Evolutionary conservation across 1,284 basidiomycete species (phyloP), one percentile per base, ranked within the genome.

Genomic region (Gomphus sp.): DNA sequence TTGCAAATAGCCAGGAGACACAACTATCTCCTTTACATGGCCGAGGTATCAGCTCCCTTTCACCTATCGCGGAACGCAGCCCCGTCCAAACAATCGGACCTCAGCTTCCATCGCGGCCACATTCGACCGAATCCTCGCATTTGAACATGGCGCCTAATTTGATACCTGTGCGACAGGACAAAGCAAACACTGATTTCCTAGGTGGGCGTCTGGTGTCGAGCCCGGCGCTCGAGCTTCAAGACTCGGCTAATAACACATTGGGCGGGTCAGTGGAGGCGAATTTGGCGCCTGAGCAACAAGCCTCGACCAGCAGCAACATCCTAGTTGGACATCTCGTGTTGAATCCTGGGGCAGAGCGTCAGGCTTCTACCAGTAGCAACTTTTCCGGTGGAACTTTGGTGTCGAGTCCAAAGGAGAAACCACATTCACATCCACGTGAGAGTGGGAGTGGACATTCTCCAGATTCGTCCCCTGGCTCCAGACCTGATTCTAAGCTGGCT

Each of bases 51-150:
- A 52, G 60, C 55, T 44, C 70, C 7, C 66, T 82, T 33, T 75
- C 78, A 6, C 77, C 78, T 16, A 80, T 81, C 57, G 76, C 74
- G 16, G 80, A 79, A 47, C 12, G 39, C 44, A 55, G 43, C 25
- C 25, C 54, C 4, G n/a, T 22, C 7, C 43, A 55, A 8, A 53
- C 34, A 12, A 3, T 34, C 14, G 52, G 16, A 34, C 18, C 36
- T 22, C 3, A 50, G 2, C 31, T 12, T 25, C 25, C 47, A 6
- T 28, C 47, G 12, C 11, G 12, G 9, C 28, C 47, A 49, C 16
- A 18, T 28, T 49, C 31, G 22, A 25, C 25, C 10, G 7, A 49
- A 16, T 10, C 47, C 4, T 28, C 47, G 33, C 22, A 31, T 34
- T 33, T 14, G 12, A 50, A 50, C 1, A 18, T 31, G n/a, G 31